phyloP scores from a whole-genome alignment of 2,329 filamentous ascomycete species.

The Fusarium udum region DNA sequence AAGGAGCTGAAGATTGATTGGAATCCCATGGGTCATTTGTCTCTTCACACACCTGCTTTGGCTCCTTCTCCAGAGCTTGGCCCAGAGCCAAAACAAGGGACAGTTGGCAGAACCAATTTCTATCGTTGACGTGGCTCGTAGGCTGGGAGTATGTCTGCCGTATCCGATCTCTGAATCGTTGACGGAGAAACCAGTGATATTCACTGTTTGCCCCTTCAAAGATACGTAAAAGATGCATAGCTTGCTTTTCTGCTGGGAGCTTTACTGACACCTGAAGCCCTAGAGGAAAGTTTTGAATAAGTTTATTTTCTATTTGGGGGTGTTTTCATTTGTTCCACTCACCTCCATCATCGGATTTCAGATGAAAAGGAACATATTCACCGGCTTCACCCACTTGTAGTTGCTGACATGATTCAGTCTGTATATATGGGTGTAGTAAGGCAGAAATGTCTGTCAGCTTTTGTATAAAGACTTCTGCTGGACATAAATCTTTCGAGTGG shows the following conservation, averaged over 20 bases:
- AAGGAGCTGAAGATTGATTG: too few relatives aligned
- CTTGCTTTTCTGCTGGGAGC: neutral
- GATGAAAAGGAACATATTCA: neutral
- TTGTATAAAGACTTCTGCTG: neutral
- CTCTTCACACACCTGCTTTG: neutral
- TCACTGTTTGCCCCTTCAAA: neutral
- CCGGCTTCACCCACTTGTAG: neutral
- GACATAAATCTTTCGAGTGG: neutral
- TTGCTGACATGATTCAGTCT: neutral
- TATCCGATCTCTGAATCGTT: neutral
- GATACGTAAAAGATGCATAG: neutral
- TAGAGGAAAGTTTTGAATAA: rapidly evolving
- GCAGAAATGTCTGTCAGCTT: neutral
- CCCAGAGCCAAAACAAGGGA: neutral
- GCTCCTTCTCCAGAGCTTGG: neutral
- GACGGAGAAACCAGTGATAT: neutral
- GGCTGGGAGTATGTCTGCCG: neutral
- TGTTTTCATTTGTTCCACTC: neutral
- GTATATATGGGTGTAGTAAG: neutral
- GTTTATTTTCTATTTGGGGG: rapidly evolving
- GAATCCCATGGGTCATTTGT: too few relatives aligned
- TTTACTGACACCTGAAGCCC: neutral
- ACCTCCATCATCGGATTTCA: neutral
- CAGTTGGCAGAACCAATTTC: neutral
- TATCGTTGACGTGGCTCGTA: neutral